A percentile compares a stretch with the other conserved stretches of the same genome.
These are phyloP conservation scores for Emergomyces orientalis DNA, from an alignment of 2,329 filamentous ascomycete genomes.

Conservation along the genomic window DNA sequence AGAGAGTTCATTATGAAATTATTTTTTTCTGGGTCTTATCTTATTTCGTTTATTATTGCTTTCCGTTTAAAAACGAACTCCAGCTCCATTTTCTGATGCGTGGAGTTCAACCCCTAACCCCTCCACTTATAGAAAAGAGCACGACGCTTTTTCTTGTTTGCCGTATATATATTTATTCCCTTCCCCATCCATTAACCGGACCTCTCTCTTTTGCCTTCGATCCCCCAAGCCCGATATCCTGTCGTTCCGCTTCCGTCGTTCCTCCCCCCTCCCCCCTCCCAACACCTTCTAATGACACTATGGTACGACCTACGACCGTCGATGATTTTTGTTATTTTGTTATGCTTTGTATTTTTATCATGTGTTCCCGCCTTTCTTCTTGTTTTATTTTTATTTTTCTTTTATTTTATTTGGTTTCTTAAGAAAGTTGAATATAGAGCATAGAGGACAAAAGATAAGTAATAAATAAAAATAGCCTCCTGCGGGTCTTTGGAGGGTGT, in stretches of 20 bases:
- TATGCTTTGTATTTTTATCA: not conserved
- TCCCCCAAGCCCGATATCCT: not conserved
- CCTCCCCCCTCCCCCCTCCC: not conserved
- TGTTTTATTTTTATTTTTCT: not conserved
- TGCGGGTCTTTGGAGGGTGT: not conserved
- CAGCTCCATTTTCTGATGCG: too few relatives aligned
- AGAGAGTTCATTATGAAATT: slow-evolving; percentile 20
- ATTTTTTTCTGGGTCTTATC: not conserved
- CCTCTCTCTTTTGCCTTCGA: not conserved
- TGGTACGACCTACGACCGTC: too few relatives aligned
- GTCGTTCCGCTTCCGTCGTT: not conserved
- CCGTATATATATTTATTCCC: too few relatives aligned
- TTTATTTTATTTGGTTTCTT: not conserved
- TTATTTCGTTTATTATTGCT: not conserved
- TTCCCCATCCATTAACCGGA: too few relatives aligned
- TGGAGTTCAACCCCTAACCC: too few relatives aligned
- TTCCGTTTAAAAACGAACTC: not conserved
- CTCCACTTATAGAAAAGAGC: too few relatives aligned
- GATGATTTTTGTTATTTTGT: not conserved
- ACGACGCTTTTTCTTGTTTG: too few relatives aligned
- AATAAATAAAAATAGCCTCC: not conserved
- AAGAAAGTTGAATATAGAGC: not conserved
- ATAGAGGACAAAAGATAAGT: not conserved
- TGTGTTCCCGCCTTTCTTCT: not conserved
- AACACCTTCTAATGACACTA: not conserved